Evolutionary conservation across 129 eudicot species (phyloP).

Genomic region (Pseudognaphalium luteoalbum): DNA sequence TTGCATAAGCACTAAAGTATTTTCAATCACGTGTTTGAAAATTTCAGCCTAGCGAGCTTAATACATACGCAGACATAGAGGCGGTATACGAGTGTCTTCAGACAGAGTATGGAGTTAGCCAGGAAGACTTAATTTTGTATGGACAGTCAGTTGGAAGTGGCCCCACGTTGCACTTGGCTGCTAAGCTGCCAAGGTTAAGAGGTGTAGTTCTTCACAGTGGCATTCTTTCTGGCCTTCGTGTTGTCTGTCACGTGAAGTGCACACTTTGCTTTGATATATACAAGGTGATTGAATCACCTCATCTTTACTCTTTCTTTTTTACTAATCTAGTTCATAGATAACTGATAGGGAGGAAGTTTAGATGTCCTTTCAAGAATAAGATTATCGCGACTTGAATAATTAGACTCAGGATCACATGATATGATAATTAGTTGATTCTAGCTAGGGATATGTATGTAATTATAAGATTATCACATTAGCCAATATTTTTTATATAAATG

Average conservation of each 20-base stretch:
- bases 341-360: neutral
- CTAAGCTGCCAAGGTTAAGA: conserved; percentile 83
- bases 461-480: neutral
- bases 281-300: conserved; percentile 44
- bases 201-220: conserved; percentile 98
- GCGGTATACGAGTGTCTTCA: conserved; percentile 95
- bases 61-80: conserved; percentile 96
- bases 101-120: conserved; percentile 84
- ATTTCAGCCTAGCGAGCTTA: conserved; percentile 81
- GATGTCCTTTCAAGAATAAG: neutral
- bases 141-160: conserved; percentile 99
- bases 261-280: conserved; percentile 83
- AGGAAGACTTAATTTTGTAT: conserved; percentile 81
- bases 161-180: conserved; percentile 91
- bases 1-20: neutral
- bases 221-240: conserved; percentile 97
- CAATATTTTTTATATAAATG: no score
- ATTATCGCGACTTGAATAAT: neutral
- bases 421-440: neutral
- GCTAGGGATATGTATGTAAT: neutral
- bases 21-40: neutral
- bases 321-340: neutral
- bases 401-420: neutral
- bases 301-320: neutral
- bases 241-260: conserved; percentile 79